A percentile compares a stretch with the other conserved stretches of the same genome.
Evolutionary conservation across 2,329 filamentous ascomycete genomes (phyloP).

Genomic region (Dothideomycetes sp.): DNA sequence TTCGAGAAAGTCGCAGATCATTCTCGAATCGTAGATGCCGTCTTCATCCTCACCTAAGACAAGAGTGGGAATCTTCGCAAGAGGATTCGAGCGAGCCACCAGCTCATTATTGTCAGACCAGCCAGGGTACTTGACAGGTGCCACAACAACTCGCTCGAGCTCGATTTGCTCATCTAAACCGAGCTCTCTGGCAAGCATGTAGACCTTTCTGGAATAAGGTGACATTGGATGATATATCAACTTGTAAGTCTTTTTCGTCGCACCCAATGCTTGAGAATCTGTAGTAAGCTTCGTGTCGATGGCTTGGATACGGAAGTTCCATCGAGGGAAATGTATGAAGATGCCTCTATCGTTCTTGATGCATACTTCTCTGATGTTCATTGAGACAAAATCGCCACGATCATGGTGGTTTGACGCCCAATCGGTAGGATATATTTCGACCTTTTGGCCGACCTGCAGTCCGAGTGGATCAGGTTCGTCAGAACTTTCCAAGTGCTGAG

Average conservation of each 20-base stretch:
- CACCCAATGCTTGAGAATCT: neutral
- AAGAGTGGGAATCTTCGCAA: slow-evolving; percentile 6
- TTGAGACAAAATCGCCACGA: slow-evolving; percentile 44
- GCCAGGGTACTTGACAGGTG: slow-evolving; percentile 7
- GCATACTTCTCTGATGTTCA: slow-evolving; percentile 48
- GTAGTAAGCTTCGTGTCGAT: neutral
- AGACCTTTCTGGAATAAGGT: neutral
- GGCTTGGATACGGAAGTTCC: slow-evolving; percentile 44
- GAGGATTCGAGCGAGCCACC: slow-evolving; percentile 4
- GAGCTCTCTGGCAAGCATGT: slow-evolving; percentile 3
- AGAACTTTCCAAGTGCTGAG: neutral
- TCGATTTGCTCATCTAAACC: slow-evolving; percentile 1
- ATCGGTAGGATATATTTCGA: slow-evolving; percentile 55
- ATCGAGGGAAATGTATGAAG: slow-evolving; percentile 53
- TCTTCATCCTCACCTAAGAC: slow-evolving; percentile 4
- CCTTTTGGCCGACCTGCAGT: slow-evolving; percentile 44
- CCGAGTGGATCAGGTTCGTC: slow-evolving; percentile 41
- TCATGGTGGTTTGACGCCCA: slow-evolving; percentile 51
- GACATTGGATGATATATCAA: slow-evolving; percentile 4
- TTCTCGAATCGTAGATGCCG: slow-evolving; percentile 4
- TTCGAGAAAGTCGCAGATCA: slow-evolving; percentile 11
- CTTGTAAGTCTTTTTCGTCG: neutral
- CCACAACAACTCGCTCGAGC: slow-evolving; percentile 5
- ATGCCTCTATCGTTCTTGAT: slow-evolving; percentile 38
- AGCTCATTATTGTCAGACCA: slow-evolving; percentile 4